Evolutionary conservation across 2,329 filamentous ascomycete genomes (phyloP), one percentile per base, ranked within the genome.

Genomic region (Parasarocladium wereldwijsianum): DNA sequence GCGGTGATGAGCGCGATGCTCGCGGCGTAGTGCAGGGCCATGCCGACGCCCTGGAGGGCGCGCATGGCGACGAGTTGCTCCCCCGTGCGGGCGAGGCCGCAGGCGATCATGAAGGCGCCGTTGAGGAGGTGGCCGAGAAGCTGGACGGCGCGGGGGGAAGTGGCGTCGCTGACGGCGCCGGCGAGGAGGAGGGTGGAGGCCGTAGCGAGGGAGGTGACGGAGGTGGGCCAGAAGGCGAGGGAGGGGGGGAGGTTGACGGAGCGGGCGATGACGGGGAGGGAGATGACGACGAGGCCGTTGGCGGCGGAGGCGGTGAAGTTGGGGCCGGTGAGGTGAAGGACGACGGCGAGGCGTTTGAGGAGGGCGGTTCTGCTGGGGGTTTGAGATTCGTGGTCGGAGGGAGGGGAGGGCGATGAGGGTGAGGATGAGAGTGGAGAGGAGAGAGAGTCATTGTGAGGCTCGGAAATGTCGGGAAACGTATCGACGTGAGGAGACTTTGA

Each of bases 201-300:
- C 1, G 49, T 49, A 1, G 53, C 45, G 0, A 59, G 45, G 1
- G 42, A 43, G 13, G 46, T 45, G 2, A 54, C 50, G 3, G 54
- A 57, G 1, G 47, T 39, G 1, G 56, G 55, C 56, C 56, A 58
- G 28, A 57, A 49, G 3, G 49, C 43, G n/a, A 58, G 47, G 1
- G 43, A 43, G 5, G 37, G 23, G 6, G 46, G 44, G 2, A 58
- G 37, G 17, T 38, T 30, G 19, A 61, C 39, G 17, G 56, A 52
- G 10, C 38, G 32, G 2, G 55, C 50, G 33, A 64, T 60, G 8
- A 44, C 41, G 4, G 59, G 56, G 1, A 63, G 44, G 13, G 47
- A 48, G 16, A 60, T 48, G 3, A 57, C 43, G 12, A 60, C 43
- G 2, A 60, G 43, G 15, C 51, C 50, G 26, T 44, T 47, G 23